Base-by-base conservation (phyloP, 192 early-diverging fungal species). In the Backusella westeae region DNA sequence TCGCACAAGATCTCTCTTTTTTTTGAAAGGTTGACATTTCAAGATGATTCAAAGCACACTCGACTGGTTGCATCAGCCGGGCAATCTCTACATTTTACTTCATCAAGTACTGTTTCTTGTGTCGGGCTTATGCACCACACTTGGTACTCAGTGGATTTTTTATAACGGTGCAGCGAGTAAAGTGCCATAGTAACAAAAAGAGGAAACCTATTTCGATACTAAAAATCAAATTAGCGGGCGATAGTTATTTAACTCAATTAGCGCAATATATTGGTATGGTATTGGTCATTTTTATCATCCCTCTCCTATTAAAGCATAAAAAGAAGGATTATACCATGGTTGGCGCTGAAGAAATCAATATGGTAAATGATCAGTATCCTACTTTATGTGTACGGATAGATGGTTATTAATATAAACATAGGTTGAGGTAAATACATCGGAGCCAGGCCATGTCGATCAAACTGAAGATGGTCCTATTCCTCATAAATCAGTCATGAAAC, bases 81-180 rank as follows among this genome's bases (percentile, higher is more conserved):
- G 67, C 10, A 68, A 68, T 68, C 29, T 59, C 32, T 75, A 75
- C 74, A 75, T 75, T 44, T 7, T 67, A 29, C 38, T 68, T 23
- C 84, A 90, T 67, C 87, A 90, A 68, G 38, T 82, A 0, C 78
- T 83, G 12, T 90, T 87, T 77, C 52, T 90, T 5, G 34, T 81
- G 23, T 82, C 87, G 12, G 89, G 89, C 6, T 77, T 90, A 39
- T 83, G 80, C 73, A 83, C 84, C 29, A 88, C 89, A 6, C 78
- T 90, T 41, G 86, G 83, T 1, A 74, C 80, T 17, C 89, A 90
- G 69, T 90, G 86, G 82, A 56, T 90, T 23, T 86, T 87, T 53
- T 90, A 90, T 74, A 81, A 88, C 77, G 87, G 87, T 52, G 89
- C 86, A 53, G 85, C 89, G 15, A 84, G 89, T 90, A 83, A 87